phyloP scores from a whole-genome alignment of 2,329 filamentous ascomycete species.

The Trichoderma sp. region DNA sequence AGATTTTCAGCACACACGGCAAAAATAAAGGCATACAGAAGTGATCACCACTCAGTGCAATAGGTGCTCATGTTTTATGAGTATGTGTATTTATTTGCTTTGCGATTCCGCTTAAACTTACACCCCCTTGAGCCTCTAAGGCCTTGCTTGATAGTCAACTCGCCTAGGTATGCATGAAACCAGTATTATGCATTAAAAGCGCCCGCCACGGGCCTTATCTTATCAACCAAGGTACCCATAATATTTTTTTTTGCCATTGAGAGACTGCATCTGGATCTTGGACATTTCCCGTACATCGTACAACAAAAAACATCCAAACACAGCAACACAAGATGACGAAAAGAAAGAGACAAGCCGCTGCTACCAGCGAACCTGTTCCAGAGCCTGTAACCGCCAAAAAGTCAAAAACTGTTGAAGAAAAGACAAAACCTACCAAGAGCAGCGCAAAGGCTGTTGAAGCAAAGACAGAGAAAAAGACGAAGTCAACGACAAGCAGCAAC shows the following conservation, averaged over 20 bases:
- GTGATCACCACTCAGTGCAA: too few relatives aligned
- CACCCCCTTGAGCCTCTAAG: too few relatives aligned
- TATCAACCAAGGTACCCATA: conserved; percentile 27
- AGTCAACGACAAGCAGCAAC: conserved; percentile 14
- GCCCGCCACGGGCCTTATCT: conserved; percentile 29
- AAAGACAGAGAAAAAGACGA: conserved; percentile 11
- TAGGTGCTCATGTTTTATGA: too few relatives aligned
- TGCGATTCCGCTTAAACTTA: too few relatives aligned
- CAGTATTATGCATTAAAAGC: background rate
- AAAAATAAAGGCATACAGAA: too few relatives aligned
- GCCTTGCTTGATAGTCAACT: too few relatives aligned
- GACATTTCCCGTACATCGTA: background rate
- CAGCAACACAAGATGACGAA: conserved; percentile 42
- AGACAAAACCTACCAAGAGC: conserved; percentile 31
- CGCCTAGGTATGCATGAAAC: conserved; percentile 22
- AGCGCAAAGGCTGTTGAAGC: conserved; percentile 1
- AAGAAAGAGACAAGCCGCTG: conserved; percentile 45
- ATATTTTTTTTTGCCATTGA: conserved; percentile 19
- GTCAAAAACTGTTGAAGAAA: conserved; percentile 25
- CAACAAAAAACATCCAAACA: background rate
- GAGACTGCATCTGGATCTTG: background rate
- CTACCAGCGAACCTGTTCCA: conserved; percentile 26
- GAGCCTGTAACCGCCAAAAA: conserved; percentile 34
- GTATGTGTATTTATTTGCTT: too few relatives aligned
- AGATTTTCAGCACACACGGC: too few relatives aligned